A percentile compares a stretch with the other conserved stretches of the same genome.
These are phyloP conservation scores for Marasmius sp. DNA, from an alignment of 1,284 basidiomycete species.

Conservation along the genomic window DNA sequence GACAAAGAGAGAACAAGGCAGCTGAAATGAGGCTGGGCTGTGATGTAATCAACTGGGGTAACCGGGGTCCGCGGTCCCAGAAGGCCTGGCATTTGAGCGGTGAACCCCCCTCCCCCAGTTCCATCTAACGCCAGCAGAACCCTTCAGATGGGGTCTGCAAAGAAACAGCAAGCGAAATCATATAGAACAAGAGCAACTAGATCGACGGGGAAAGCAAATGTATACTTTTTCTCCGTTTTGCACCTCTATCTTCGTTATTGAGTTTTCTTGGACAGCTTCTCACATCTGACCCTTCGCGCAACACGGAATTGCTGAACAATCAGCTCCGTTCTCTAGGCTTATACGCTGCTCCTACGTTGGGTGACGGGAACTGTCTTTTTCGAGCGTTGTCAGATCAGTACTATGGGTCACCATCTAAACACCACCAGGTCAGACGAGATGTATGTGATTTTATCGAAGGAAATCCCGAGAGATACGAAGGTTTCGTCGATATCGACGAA, in stretches of 20 bases:
- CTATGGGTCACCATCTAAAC: conserved; percentile 72
- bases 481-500: conserved; percentile 84
- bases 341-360: conserved; percentile 76
- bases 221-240: conserved; percentile 1
- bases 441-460: conserved; percentile 82
- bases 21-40: too few relatives aligned
- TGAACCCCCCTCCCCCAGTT: not conserved
- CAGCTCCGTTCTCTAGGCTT: conserved; percentile 75
- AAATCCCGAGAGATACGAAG: conserved; percentile 75
- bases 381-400: conserved; percentile 81
- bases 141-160: conserved; percentile 13
- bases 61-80: too few relatives aligned
- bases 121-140: not conserved
- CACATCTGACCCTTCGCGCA: conserved; percentile 58
- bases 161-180: conserved; percentile 13
- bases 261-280: conserved; percentile 42
- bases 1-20: too few relatives aligned
- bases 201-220: conserved; percentile 14
- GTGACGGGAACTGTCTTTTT: conserved; percentile 89
- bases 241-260: not conserved
- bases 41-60: too few relatives aligned
- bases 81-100: too few relatives aligned
- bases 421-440: conserved; percentile 68
- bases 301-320: conserved; percentile 61
- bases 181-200: conserved; percentile 16